Evolutionary conservation across 2,329 filamentous ascomycete species (phyloP).

Genomic region (Grosmannia penicillata): DNA sequence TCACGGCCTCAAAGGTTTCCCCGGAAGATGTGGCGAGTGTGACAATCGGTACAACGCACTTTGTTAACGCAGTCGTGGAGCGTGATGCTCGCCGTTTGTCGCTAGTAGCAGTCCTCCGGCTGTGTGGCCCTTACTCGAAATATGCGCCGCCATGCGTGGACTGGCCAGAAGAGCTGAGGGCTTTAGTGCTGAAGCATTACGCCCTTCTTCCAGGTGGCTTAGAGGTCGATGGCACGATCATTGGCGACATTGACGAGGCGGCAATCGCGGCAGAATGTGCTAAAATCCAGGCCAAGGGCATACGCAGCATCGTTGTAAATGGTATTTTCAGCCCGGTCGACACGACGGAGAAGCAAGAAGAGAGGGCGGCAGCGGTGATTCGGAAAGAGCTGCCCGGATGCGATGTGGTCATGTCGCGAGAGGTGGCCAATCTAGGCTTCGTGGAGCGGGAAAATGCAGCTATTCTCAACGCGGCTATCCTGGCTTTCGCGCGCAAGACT

Average conservation of each 20-base stretch:
- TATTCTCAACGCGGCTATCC: constrained; percentile 36
- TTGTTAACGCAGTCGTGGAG: constrained; percentile 13
- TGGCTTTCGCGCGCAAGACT: constrained; percentile 29
- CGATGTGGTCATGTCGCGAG: constrained; percentile 17
- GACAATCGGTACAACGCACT: constrained; percentile 13
- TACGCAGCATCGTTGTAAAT: constrained; percentile 33
- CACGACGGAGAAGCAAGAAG: constrained; percentile 34
- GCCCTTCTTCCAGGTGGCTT: constrained; percentile 34
- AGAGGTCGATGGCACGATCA: constrained; percentile 33
- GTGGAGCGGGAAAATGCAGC: constrained; percentile 37
- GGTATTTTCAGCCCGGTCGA: constrained; percentile 46
- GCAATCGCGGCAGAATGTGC: constrained; percentile 14
- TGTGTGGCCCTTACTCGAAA: constrained; percentile 14
- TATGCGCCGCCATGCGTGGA: constrained; percentile 27
- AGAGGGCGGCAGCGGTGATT: constrained; percentile 31
- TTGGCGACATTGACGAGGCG: constrained; percentile 26
- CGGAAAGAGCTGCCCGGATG: constrained; percentile 23
- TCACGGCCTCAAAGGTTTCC: neutral
- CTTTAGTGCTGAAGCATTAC: constrained; percentile 28
- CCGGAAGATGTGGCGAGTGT: constrained; percentile 6
- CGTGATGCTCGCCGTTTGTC: constrained; percentile 12
- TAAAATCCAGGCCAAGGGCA: constrained; percentile 12
- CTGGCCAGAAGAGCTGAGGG: constrained; percentile 22
- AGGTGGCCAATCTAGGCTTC: constrained; percentile 20
- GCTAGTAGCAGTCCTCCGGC: constrained; percentile 18